These are phyloP conservation scores for Gnomoniopsis sp. DNA, from an alignment of 2,329 filamentous ascomycete species.

Conservation along the genomic window DNA sequence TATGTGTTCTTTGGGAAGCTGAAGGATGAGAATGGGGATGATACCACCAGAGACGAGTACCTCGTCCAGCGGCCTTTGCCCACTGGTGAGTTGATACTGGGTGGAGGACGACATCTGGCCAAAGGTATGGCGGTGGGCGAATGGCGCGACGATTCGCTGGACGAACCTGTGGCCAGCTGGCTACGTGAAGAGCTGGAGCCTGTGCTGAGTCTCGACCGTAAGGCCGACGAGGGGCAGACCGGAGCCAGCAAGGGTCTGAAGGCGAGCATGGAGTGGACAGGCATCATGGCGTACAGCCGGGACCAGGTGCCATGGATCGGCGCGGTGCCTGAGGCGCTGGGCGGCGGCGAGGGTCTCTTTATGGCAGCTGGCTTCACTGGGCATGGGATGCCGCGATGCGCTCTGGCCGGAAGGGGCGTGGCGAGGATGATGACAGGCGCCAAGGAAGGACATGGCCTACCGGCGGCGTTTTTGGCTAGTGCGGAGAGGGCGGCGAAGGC, in stretches of 20 bases:
- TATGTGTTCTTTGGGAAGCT: constrained; percentile 57
- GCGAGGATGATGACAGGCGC: constrained; percentile 53
- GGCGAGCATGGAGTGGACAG: constrained; percentile 67
- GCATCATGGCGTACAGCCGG: constrained; percentile 73
- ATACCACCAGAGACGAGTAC: constrained; percentile 62
- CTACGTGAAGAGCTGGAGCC: constrained; percentile 44
- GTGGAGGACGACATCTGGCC: constrained; percentile 62
- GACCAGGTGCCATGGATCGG: constrained; percentile 72
- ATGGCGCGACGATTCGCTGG: constrained; percentile 33
- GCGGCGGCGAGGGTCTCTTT: constrained; percentile 56
- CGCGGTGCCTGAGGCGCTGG: constrained; percentile 49
- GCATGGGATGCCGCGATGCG: constrained; percentile 75
- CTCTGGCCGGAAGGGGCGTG: constrained; percentile 61
- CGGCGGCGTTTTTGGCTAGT: constrained; percentile 37
- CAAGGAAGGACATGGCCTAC: constrained; percentile 39
- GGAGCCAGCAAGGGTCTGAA: constrained; percentile 32
- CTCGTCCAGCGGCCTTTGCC: constrained; percentile 64
- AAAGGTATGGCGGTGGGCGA: constrained; percentile 39
- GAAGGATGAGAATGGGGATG: constrained; percentile 19
- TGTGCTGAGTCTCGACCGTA: constrained; percentile 37
- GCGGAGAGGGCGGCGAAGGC: constrained; percentile 28
- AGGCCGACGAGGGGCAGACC: constrained; percentile 25
- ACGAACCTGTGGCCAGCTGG: constrained; percentile 47
- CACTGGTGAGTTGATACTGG: constrained; percentile 62
- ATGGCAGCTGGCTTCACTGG: constrained; percentile 66